phyloP scores from a whole-genome alignment of 1,284 basidiomycete genomes.

The Ustilago esculenta region DNA sequence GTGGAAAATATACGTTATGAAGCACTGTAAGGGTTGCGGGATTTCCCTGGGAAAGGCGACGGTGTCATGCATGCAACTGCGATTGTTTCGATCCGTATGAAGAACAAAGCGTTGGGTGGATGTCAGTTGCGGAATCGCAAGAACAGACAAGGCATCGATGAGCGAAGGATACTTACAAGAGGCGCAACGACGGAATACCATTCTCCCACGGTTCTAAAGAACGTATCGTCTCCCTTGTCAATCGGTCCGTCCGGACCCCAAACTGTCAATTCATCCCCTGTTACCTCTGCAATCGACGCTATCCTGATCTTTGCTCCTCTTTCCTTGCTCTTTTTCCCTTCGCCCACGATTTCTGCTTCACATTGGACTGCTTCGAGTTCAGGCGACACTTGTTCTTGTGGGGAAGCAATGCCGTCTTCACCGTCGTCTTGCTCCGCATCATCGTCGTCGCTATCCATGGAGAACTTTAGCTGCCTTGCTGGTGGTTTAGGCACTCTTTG shows the following conservation, averaged over 20 bases:
- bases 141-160: not conserved
- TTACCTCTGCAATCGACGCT: slow-evolving; percentile 7
- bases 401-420: slow-evolving; percentile 2
- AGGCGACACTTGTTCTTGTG: no score
- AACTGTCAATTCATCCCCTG: slow-evolving; percentile 14
- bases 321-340: not conserved
- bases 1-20: no score
- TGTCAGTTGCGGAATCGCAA: not conserved
- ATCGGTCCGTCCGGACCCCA: slow-evolving; percentile 51
- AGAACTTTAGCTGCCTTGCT: slow-evolving; percentile 37
- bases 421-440: slow-evolving; percentile 13
- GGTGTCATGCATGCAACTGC: no score
- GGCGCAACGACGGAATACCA: slow-evolving; percentile 35
- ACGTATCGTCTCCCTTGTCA: slow-evolving; percentile 45
- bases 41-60: no score
- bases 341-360: no score
- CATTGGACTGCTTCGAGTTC: no score
- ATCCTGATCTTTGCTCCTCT: slow-evolving; percentile 8
- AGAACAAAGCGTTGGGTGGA: no score
- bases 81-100: no score
- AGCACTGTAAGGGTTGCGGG: no score
- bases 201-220: slow-evolving; percentile 35
- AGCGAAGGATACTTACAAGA: slow-evolving; percentile 28
- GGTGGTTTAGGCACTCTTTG: slow-evolving; percentile 13
- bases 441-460: slow-evolving; percentile 52